Base-by-base conservation (phyloP, 768 basidiomycete genomes). In the Lactarius hengduanensis region DNA sequence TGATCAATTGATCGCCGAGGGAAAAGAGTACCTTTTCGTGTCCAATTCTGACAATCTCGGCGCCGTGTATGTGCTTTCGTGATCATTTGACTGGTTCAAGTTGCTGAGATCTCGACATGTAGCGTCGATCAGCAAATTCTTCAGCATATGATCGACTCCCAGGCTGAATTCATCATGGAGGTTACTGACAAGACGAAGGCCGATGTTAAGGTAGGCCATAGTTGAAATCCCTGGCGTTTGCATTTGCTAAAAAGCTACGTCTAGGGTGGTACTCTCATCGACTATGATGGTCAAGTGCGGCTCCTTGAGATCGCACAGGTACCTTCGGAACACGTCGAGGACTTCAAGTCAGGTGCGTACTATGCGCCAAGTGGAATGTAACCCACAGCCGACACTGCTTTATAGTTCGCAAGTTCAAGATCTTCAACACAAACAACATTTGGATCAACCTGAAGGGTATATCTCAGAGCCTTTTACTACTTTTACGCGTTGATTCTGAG, bases 31-130 rank as follows among this genome's bases (percentile, higher is more conserved):
- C 79, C 86, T 97, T 72, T 98, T 97, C 75, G 92, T 95, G 62
- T 96, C 94, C 77, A 98, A 98, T 83, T 94, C 94, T 57, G 96
- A 97, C 79, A 97, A 97, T 78, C 78, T 98, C 74, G 95, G 95
- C 75, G 96, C 94, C 69, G 88, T 90, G 88, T 90, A 78, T 71
- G 86, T 80, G 18, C n/a, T 62, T 54, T 61, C 20, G 28, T 26
- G 20, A 32, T 59, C 16, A 55, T 41, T 57, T 41, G 38, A 43
- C n/a, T 47, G 3, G 18, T 13, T 40, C 50, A 57, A 2, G 57
- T 47, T 36, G 54, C 66, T 62, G 10, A 66, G 50, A 26, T 50
- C 6, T n/a, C 32, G 2, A 40, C 2, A 10, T 64, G 26, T 34
- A 70, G 71, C 16, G 72, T 70, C 68, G 67, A 75, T 66, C 64